phyloP scores from a whole-genome alignment of 2,329 filamentous ascomycete species.

The Penicillium brevicompactum region DNA sequence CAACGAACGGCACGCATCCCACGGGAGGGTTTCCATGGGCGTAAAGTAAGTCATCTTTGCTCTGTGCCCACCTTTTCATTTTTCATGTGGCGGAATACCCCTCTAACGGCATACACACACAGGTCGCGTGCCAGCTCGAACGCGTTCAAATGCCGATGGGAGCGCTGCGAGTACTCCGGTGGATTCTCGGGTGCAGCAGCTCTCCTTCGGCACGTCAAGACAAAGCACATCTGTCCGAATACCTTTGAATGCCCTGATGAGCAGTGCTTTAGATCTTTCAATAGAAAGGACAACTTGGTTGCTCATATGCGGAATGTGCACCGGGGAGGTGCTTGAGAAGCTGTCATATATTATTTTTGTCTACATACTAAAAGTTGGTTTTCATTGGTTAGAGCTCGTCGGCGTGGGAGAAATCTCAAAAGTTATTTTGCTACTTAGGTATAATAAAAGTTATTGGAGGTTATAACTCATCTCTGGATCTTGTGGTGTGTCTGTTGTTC shows the following conservation, averaged over 20 bases:
- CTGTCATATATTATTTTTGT: not conserved
- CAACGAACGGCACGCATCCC: not conserved
- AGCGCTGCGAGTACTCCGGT: slow-evolving; percentile 1
- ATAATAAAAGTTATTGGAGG: not conserved
- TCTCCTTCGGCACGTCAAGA: not conserved
- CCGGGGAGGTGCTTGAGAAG: not conserved
- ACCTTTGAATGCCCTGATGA: not conserved
- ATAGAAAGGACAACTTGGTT: slow-evolving; percentile 4
- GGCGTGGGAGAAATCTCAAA: not conserved
- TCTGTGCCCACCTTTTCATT: not conserved
- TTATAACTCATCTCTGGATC: not conserved
- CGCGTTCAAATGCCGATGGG: slow-evolving; percentile 1
- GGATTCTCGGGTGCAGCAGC: slow-evolving; percentile 1
- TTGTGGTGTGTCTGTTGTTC: too few species aligned
- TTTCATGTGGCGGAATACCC: too few species aligned
- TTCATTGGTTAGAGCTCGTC: not conserved
- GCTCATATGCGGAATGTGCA: slow-evolving; percentile 7
- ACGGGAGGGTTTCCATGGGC: not conserved
- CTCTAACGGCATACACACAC: too few species aligned
- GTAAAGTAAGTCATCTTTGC: not conserved
- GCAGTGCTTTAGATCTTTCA: not conserved
- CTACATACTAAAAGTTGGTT: not conserved
- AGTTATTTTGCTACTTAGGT: not conserved
- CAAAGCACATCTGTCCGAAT: not conserved
- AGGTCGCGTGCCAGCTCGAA: not conserved